Base-by-base conservation (phyloP, 169 alveolate species). In the Plasmodium sp. region DNA sequence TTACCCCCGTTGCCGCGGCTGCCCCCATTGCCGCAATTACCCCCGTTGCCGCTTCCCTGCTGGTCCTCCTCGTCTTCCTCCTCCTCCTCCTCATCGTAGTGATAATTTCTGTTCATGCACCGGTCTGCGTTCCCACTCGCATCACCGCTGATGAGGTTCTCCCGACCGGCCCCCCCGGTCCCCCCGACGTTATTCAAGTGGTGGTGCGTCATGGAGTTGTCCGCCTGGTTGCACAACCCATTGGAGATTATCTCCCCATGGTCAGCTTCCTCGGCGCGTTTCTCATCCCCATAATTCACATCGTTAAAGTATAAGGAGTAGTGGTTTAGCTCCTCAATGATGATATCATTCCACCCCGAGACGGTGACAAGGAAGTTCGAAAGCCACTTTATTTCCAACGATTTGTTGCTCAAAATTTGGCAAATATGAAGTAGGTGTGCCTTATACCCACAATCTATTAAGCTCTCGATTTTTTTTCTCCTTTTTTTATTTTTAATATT, bases 361-460 rank as follows among this genome's bases (percentile, higher is more conserved):
- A 86, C 93, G 45, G 93, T 86, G 7, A 86, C 93, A 77, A 86
- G 72, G 71, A 86, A 86, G 27, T 86, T 86, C 0, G 93, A 86
- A 2, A 86, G 27, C 93, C 93, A 86, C 45, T 86, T 86, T 34
- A 86, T 86, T 77, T 86, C 93, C 81, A 86, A 75, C 2, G 93
- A 86, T 27, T 86, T 86, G 67, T 86, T 86, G 33, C 93, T 86
- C 71, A 86, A 12, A n/a, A 86, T 86, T 77, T 86, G 93, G 7
- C 93, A 86, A 16, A 86, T 86, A 54, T 86, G 93, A 34, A 86
- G 62, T 10, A 86, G 62, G 77, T 86, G 93, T 33, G 93, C 93
- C 41, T 86, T 86, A 45, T 86, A 86, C n/a, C 93, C 93, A 86
- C 93, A 86, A 86, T 86, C 93, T 2, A 86, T 86, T 18, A 86